These are phyloP conservation scores for Dioscorea zingiberensis DNA, from an alignment of 106 monocot genomes.

Conservation along the genomic window DNA sequence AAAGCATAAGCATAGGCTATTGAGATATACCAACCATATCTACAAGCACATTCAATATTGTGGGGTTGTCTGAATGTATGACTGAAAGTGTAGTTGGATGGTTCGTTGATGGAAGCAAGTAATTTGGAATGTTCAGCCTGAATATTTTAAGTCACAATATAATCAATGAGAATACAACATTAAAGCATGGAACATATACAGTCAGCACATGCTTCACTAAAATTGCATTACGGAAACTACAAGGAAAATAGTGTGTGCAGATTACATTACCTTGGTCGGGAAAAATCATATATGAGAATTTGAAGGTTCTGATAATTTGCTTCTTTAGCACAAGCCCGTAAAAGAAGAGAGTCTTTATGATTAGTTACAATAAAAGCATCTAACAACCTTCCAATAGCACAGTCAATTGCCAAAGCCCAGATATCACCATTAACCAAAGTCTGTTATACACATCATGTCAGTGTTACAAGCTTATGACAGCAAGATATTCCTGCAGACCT, in stretches of 20 bases:
- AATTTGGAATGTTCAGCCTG: slow-evolving; percentile 67
- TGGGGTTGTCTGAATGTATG: slow-evolving; percentile 67
- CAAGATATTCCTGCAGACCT: too few relatives aligned
- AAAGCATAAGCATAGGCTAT: background rate
- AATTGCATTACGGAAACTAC: background rate
- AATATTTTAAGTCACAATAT: background rate
- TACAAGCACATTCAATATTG: slow-evolving; percentile 79
- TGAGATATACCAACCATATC: slow-evolving; percentile 67
- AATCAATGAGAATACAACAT: too few relatives aligned
- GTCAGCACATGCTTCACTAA: too few relatives aligned
- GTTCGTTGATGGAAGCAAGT: slow-evolving; percentile 72
- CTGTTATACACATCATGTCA: slow-evolving; percentile 29
- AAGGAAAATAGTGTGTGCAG: background rate
- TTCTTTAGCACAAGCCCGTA: slow-evolving; percentile 84
- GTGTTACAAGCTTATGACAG: too few relatives aligned
- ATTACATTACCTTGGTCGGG: slow-evolving; percentile 55
- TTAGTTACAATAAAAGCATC: slow-evolving; percentile 95
- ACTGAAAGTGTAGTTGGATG: slow-evolving; percentile 84
- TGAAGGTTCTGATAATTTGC: slow-evolving; percentile 72
- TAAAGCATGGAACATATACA: too few relatives aligned
- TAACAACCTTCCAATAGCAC: slow-evolving; percentile 67
- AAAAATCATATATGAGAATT: slow-evolving; percentile 94
- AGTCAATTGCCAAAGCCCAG: slow-evolving; percentile 89
- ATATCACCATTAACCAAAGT: slow-evolving; percentile 53
- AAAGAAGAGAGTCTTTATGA: slow-evolving; percentile 74